Evolutionary conservation across 2,329 filamentous ascomycete species (phyloP).

Genomic region (Neofusicoccum ribis): DNA sequence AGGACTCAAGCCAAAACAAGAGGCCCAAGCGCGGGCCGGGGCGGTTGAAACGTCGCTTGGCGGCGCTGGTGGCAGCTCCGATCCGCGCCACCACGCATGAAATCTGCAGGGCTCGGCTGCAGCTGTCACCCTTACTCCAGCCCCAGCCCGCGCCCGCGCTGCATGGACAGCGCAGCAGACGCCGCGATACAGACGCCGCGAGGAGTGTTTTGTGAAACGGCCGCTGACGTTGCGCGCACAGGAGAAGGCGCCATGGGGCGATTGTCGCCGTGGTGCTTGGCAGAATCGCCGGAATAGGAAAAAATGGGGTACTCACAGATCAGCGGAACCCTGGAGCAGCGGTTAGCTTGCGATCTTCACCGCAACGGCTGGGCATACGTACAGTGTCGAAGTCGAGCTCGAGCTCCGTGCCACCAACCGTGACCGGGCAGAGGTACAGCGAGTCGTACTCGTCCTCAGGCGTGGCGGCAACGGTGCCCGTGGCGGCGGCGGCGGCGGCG

Average conservation of each 20-base stretch:
- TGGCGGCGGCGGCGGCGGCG: slow-evolving; percentile 36
- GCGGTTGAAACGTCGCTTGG: slow-evolving; percentile 15
- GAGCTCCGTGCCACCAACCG: slow-evolving; percentile 63
- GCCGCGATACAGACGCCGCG: no score
- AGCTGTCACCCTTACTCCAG: not conserved
- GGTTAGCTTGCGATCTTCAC: slow-evolving; percentile 11
- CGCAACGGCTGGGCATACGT: slow-evolving; percentile 26
- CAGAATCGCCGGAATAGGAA: not conserved
- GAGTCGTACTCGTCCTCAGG: slow-evolving; percentile 43
- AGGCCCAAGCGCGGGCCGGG: not conserved
- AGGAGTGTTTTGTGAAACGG: not conserved
- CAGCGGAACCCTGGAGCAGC: slow-evolving; percentile 49
- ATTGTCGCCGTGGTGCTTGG: not conserved
- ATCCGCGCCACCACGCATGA: not conserved
- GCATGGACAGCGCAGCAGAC: not conserved
- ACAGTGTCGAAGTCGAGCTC: slow-evolving; percentile 73
- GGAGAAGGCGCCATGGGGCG: not conserved
- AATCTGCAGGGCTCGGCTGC: slow-evolving; percentile 6
- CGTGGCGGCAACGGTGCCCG: slow-evolving; percentile 41
- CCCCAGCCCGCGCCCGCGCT: not conserved
- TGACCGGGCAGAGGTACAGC: slow-evolving; percentile 55
- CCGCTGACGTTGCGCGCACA: not conserved
- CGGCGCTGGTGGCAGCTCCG: not conserved
- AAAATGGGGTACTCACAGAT: slow-evolving; percentile 44
- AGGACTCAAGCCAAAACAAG: slow-evolving; percentile 10